phyloP scores from a whole-genome alignment of 2,329 filamentous ascomycete genomes.

The Verticillium albo-atrum region DNA sequence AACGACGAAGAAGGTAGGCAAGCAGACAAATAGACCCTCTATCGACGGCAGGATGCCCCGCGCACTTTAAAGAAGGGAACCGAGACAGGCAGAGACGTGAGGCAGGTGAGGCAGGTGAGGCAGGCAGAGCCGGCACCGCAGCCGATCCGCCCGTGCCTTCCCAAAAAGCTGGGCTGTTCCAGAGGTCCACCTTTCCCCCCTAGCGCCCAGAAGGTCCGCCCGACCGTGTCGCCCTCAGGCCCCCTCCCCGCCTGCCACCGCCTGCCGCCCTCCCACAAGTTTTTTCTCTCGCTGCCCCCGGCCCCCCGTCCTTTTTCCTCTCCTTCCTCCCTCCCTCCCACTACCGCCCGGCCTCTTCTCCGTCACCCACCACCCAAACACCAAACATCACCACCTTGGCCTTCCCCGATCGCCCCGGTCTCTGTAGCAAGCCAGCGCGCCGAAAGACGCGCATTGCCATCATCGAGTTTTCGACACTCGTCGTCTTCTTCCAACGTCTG shows the following conservation, averaged over 20 bases:
- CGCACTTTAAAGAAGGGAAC: neutral
- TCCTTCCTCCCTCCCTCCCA: neutral
- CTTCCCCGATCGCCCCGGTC: constrained; percentile 1
- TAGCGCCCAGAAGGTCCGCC: constrained; percentile 4
- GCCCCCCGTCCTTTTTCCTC: constrained; percentile 5
- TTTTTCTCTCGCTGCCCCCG: constrained; percentile 9
- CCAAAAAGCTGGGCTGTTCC: neutral
- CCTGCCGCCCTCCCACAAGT: constrained; percentile 13
- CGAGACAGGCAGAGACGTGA: neutral
- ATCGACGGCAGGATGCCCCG: no score
- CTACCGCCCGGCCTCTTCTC: neutral
- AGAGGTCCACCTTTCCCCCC: constrained; percentile 1
- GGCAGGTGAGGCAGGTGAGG: neutral
- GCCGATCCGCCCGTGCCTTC: neutral
- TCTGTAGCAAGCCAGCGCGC: neutral
- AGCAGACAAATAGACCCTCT: no score
- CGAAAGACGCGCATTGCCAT: neutral
- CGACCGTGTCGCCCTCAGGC: constrained; percentile 6
- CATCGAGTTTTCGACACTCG: neutral
- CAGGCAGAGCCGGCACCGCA: neutral
- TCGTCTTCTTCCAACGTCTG: neutral
- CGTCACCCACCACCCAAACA: neutral
- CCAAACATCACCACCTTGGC: neutral
- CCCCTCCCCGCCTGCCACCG: constrained; percentile 9
- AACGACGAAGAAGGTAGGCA: no score